phyloP scores from a whole-genome alignment of 331 rosid genomes.

The Malus hybrid region DNA sequence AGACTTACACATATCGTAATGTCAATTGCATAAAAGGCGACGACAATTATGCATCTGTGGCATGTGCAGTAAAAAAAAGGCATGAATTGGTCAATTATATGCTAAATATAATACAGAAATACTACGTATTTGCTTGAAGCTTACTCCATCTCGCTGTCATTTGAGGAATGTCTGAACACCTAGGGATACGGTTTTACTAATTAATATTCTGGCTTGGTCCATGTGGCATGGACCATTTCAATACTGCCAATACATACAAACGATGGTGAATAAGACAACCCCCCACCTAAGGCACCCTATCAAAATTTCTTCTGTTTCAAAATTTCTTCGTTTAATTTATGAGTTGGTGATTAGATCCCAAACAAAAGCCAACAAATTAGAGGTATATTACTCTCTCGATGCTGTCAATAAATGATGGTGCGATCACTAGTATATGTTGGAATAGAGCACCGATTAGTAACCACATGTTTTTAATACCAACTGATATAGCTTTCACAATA shows the following conservation, averaged over 20 bases:
- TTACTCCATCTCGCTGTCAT: neutral
- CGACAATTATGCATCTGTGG: too few species aligned
- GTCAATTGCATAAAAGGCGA: too few species aligned
- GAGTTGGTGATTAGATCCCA: neutral
- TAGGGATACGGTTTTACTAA: too few species aligned
- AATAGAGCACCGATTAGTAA: too few species aligned
- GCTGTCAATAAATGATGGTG: neutral
- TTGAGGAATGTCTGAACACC: neutral
- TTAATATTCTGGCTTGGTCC: neutral
- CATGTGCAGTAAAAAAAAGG: too few species aligned
- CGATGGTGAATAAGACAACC: neutral
- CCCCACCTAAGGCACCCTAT: neutral
- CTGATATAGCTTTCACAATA: too few species aligned
- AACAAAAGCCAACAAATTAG: neutral
- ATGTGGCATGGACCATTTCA: neutral
- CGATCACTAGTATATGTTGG: too few species aligned
- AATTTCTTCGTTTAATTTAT: too few species aligned
- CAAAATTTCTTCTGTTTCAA: neutral
- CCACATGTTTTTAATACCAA: too few species aligned
- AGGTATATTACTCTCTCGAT: neutral
- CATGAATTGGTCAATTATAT: neutral
- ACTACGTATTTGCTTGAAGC: neutral
- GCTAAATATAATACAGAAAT: neutral
- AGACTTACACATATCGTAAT: too few species aligned
- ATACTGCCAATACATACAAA: neutral